These are phyloP conservation scores for Inga oerstediana DNA, from an alignment of 306 rosid species.

Conservation along the genomic window DNA sequence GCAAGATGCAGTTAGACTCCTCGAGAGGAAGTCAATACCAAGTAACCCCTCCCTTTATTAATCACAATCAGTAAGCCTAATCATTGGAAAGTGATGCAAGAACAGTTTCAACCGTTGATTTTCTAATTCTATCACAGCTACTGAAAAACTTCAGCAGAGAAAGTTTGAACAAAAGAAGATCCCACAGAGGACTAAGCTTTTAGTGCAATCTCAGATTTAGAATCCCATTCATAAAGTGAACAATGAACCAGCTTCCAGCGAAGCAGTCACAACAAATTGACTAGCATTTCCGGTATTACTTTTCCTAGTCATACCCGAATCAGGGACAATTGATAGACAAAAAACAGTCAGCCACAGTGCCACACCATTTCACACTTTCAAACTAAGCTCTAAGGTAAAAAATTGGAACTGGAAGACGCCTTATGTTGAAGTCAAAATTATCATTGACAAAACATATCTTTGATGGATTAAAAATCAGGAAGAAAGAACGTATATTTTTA, in stretches of 20 bases:
- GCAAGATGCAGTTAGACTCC: slow-evolving; percentile 14
- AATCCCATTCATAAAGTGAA: background rate
- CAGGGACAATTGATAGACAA: background rate
- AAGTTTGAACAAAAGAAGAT: slow-evolving; percentile 21
- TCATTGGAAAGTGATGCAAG: slow-evolving; percentile 3
- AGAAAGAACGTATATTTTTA: slow-evolving; percentile 4
- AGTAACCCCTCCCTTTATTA: slow-evolving; percentile 18
- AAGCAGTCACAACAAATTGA: background rate
- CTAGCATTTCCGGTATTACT: background rate
- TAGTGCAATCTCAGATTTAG: slow-evolving; percentile 2
- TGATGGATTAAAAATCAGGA: slow-evolving; percentile 4
- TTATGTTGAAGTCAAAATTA: slow-evolving; percentile 19
- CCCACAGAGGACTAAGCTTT: slow-evolving; percentile 5
- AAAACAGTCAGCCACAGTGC: background rate
- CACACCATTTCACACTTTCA: background rate
- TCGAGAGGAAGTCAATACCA: background rate
- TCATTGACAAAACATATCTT: slow-evolving; percentile 11
- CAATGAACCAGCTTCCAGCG: slow-evolving; percentile 8
- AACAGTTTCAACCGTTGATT: background rate
- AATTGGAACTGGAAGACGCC: background rate
- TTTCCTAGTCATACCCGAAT: background rate
- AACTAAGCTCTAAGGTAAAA: background rate
- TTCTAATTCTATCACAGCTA: background rate
- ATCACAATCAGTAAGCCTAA: slow-evolving; percentile 23
- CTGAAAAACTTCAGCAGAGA: background rate